These are phyloP conservation scores for Arabis hirsuta DNA, from an alignment of 345 rosid genomes.

Conservation along the genomic window DNA sequence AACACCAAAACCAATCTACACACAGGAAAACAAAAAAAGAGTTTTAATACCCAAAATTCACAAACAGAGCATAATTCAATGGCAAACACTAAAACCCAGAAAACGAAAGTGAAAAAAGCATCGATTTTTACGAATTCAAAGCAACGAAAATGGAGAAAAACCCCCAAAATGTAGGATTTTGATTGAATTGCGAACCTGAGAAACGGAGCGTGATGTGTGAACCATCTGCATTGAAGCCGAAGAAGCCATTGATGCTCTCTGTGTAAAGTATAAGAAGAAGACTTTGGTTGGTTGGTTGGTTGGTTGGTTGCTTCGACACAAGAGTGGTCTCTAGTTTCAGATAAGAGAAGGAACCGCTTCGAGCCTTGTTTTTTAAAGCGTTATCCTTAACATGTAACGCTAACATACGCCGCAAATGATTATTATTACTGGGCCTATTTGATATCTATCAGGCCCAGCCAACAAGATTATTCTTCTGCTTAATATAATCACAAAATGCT, in stretches of 20 bases:
- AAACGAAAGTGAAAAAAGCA: neutral
- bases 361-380: slow-evolving; percentile 41
- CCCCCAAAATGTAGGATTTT: neutral
- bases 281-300: slow-evolving; percentile 3
- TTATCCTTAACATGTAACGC: slow-evolving; percentile 18
- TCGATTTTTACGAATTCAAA: slow-evolving; percentile 6
- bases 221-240: slow-evolving; percentile 55
- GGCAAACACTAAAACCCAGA: neutral
- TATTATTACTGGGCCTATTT: slow-evolving; percentile 13
- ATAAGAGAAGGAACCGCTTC: slow-evolving; percentile 32
- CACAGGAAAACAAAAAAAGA: slow-evolving; percentile 35
- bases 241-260: slow-evolving; percentile 57
- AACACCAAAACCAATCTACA: slow-evolving; percentile 39
- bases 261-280: slow-evolving; percentile 7
- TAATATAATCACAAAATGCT: too few species aligned
- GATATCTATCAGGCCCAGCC: slow-evolving; percentile 8
- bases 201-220: slow-evolving; percentile 47
- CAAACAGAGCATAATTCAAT: neutral
- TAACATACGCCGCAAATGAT: slow-evolving; percentile 24
- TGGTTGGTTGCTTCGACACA: slow-evolving; percentile 9
- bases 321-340: slow-evolving; percentile 32
- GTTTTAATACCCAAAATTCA: neutral
- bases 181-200: slow-evolving; percentile 49
- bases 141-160: neutral
- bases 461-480: neutral